These are phyloP conservation scores for Termitomyces sp. DNA, from an alignment of 768 basidiomycete genomes.

Conservation along the genomic window DNA sequence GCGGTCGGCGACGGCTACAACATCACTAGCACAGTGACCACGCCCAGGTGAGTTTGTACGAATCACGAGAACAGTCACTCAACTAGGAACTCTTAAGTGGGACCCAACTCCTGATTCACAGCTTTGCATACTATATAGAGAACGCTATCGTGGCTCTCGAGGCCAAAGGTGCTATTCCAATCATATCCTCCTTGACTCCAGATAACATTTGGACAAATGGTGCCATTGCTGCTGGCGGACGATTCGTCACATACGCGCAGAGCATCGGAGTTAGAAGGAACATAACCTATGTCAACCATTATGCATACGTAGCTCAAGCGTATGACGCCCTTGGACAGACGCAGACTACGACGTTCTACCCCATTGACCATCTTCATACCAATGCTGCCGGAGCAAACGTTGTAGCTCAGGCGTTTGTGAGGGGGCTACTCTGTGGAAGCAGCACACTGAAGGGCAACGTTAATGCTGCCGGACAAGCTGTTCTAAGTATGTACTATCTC, in stretches of 20 bases:
- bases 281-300: slow-evolving; percentile 41
- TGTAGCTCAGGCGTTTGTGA: slow-evolving; percentile 42
- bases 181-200: slow-evolving; percentile 44
- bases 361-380: slow-evolving; percentile 43
- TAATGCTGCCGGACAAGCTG: not conserved
- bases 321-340: slow-evolving; percentile 35
- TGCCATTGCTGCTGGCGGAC: slow-evolving; percentile 26
- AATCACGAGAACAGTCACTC: not conserved
- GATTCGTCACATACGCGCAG: slow-evolving; percentile 41
- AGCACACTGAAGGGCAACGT: slow-evolving; percentile 23
- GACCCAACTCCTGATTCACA: slow-evolving; percentile 31
- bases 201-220: slow-evolving; percentile 35
- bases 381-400: slow-evolving; percentile 36
- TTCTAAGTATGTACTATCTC: not conserved
- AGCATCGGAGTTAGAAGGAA: slow-evolving; percentile 28
- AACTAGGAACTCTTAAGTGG: slow-evolving; percentile 21
- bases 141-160: slow-evolving; percentile 34
- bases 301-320: slow-evolving; percentile 35
- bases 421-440: slow-evolving; percentile 34
- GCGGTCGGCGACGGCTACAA: slow-evolving; percentile 24
- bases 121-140: slow-evolving; percentile 40
- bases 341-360: slow-evolving; percentile 31
- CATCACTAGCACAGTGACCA: not conserved
- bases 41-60: not conserved
- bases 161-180: slow-evolving; percentile 41